Conservation (phyloP, 352 stramenopile species). For the Saprolegnia parasitica region DNA sequence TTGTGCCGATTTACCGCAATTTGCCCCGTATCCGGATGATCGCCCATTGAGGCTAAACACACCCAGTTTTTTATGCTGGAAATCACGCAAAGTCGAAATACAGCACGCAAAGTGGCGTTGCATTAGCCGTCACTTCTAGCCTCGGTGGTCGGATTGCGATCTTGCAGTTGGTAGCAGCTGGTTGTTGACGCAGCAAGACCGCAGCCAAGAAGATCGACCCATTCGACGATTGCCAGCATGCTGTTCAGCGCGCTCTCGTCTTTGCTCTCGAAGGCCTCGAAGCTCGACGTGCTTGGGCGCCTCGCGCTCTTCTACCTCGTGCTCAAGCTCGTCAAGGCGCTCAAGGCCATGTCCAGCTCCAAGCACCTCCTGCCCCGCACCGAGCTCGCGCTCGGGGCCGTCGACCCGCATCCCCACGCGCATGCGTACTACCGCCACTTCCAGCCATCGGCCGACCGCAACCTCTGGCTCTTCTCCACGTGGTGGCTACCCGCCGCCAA, state of each 20-base stretch:
- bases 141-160: neutral
- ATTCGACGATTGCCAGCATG: neutral
- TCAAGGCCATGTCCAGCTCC: neutral
- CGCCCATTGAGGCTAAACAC: too few relatives aligned
- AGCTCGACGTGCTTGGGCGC: constrained; percentile 14
- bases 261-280: constrained; percentile 7
- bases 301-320: constrained; percentile 20
- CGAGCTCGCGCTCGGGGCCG: constrained; percentile 7
- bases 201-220: neutral
- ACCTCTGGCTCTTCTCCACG: constrained; percentile 41
- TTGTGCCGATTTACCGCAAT: too few relatives aligned
- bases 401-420: constrained; percentile 9
- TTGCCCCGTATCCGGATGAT: too few relatives aligned
- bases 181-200: constrained; percentile 13
- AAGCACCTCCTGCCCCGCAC: constrained; percentile 7
- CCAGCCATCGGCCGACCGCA: constrained; percentile 2
- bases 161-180: neutral
- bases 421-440: constrained; percentile 18
- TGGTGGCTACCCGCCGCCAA: constrained; percentile 42
- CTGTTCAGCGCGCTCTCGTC: neutral
- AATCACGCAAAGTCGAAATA: too few relatives aligned
- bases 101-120: too few relatives aligned
- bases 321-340: constrained; percentile 1
- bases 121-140: neutral
- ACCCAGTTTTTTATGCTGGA: too few relatives aligned